phyloP scores from a whole-genome alignment of 495 filamentous ascomycete species.

The Geopyxis carbonaria region DNA sequence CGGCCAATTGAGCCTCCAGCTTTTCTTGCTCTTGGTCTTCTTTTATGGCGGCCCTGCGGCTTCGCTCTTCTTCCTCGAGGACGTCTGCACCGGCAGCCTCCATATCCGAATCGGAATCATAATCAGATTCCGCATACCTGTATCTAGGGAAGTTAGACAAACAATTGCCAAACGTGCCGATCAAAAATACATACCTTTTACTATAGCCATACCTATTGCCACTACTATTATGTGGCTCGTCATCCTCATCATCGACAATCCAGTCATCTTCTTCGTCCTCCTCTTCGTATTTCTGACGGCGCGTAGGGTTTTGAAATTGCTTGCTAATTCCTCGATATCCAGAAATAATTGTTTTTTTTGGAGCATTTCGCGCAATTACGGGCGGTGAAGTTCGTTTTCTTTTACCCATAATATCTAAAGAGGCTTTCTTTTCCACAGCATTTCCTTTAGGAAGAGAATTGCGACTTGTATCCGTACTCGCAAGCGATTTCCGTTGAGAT shows the following conservation, averaged over 20 bases:
- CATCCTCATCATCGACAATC: conserved; percentile 35
- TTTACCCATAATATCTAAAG: conserved; percentile 1
- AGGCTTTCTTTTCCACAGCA: conserved; percentile 5
- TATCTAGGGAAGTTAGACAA: conserved; percentile 13
- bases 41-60: conserved; percentile 31
- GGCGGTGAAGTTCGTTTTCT: conserved; percentile 5
- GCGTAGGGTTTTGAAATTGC: conserved; percentile 22
- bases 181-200: not conserved
- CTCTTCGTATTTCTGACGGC: conserved; percentile 27
- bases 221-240: conserved; percentile 10
- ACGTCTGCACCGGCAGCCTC: conserved; percentile 44
- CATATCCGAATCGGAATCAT: conserved; percentile 42
- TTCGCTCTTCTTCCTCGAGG: conserved; percentile 39
- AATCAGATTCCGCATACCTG: conserved; percentile 28
- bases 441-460: conserved; percentile 9
- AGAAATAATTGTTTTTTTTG: conserved; percentile 19
- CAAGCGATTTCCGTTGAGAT: conserved; percentile 15
- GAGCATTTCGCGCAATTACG: conserved; percentile 10
- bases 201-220: not conserved
- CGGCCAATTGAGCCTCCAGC: conserved; percentile 19
- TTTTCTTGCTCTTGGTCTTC: conserved; percentile 33
- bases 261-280: conserved; percentile 43
- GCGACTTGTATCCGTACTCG: conserved; percentile 6
- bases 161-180: not conserved
- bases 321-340: too few relatives aligned